Conservation (phyloP, 345 rosid species). For the Psidium guajava region DNA sequence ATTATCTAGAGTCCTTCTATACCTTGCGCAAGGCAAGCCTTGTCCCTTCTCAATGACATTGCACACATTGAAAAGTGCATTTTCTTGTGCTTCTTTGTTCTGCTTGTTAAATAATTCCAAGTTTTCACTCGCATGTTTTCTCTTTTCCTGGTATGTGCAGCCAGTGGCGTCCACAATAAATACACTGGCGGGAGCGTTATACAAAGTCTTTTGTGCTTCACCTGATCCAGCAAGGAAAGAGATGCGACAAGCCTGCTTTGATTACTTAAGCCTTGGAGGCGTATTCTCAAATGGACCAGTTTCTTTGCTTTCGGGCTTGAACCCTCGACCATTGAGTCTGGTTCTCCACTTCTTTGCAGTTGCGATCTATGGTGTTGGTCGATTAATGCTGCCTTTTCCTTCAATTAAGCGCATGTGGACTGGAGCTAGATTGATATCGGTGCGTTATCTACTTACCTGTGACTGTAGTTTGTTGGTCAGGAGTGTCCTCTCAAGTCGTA, state of each 20-base stretch:
- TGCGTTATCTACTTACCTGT: not conserved
- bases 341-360: slow-evolving; percentile 37
- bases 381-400: slow-evolving; percentile 37
- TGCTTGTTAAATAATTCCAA: not conserved
- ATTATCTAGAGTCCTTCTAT: slow-evolving; percentile 42
- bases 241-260: slow-evolving; percentile 40
- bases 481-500: not conserved
- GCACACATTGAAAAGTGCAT: not conserved
- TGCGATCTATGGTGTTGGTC: slow-evolving; percentile 34
- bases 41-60: not conserved
- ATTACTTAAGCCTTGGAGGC: slow-evolving; percentile 40
- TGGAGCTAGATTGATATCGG: slow-evolving; percentile 31
- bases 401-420: slow-evolving; percentile 34
- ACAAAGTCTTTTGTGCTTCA: slow-evolving; percentile 36
- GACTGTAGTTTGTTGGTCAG: not conserved
- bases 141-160: slow-evolving; percentile 8
- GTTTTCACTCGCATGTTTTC: not conserved
- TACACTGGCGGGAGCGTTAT: slow-evolving; percentile 35
- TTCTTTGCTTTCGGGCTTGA: slow-evolving; percentile 32
- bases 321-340: slow-evolving; percentile 30
- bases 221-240: slow-evolving; percentile 35
- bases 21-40: slow-evolving; percentile 36
- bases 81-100: not conserved
- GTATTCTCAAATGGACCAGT: slow-evolving; percentile 25
- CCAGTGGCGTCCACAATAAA: slow-evolving; percentile 38